A percentile compares a stretch with the other conserved stretches of the same genome.
These are phyloP conservation scores for Trichocladium antarcticum DNA, from an alignment of 495 filamentous ascomycete species.

Conservation along the genomic window DNA sequence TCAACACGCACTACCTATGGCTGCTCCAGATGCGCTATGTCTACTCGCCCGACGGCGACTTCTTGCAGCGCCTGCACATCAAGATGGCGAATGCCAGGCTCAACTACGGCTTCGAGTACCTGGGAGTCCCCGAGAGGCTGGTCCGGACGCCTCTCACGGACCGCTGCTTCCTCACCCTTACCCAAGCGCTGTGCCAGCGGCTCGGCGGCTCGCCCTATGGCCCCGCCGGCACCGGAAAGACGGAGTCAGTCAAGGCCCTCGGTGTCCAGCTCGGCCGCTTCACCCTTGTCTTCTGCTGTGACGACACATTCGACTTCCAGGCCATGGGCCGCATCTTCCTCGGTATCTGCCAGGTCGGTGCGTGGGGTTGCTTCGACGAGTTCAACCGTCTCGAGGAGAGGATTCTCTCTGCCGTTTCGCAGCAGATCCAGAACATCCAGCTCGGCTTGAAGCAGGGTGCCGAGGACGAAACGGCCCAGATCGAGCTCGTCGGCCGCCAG, in stretches of 20 bases:
- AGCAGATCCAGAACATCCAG: slow-evolving; percentile 98
- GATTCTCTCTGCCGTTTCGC: slow-evolving; percentile 93
- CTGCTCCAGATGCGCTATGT: slow-evolving; percentile 96
- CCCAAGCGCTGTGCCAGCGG: slow-evolving; percentile 87
- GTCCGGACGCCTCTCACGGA: slow-evolving; percentile 95
- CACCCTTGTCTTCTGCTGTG: slow-evolving; percentile 96
- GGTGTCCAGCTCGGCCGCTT: slow-evolving; percentile 94
- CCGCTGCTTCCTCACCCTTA: slow-evolving; percentile 93
- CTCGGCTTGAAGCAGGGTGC: slow-evolving; percentile 75
- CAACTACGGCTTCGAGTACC: slow-evolving; percentile 94
- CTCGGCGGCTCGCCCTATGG: slow-evolving; percentile 96
- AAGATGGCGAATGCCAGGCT: slow-evolving; percentile 95
- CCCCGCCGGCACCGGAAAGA: slow-evolving; percentile 97
- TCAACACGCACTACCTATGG: slow-evolving; percentile 82
- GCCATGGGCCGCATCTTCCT: slow-evolving; percentile 99
- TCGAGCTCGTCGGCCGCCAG: slow-evolving; percentile 84
- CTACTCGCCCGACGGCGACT: slow-evolving; percentile 70
- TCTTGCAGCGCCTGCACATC: slow-evolving; percentile 72
- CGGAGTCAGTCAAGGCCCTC: slow-evolving; percentile 94
- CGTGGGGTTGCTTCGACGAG: slow-evolving; percentile 99
- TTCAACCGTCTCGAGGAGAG: slow-evolving; percentile 97
- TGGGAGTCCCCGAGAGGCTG: slow-evolving; percentile 89
- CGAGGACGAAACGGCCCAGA: slow-evolving; percentile 68
- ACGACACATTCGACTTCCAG: slow-evolving; percentile 98
- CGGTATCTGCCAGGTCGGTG: slow-evolving; percentile 96